phyloP scores from a whole-genome alignment of 768 basidiomycete genomes.

The Kwoniella newhampshirensis region DNA sequence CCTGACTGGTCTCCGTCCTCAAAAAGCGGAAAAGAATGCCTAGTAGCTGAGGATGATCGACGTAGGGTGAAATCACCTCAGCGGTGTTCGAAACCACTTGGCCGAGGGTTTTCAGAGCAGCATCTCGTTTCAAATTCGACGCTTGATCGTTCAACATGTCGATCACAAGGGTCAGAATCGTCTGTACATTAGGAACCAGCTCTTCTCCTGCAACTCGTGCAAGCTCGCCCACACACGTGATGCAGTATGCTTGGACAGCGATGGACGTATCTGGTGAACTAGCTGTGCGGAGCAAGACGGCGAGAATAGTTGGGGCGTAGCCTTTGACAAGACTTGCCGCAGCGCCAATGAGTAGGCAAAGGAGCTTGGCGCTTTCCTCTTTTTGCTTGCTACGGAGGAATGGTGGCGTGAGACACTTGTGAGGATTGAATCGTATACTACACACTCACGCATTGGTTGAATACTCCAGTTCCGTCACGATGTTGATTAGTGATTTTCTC shows the following conservation, averaged over 20 bases:
- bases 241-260: conserved; percentile 83
- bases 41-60: conserved; percentile 89
- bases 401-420: neutral
- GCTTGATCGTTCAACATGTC: conserved; percentile 85
- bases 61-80: conserved; percentile 84
- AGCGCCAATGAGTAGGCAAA: conserved; percentile 84
- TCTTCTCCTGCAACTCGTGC: conserved; percentile 92
- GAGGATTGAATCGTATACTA: too few relatives aligned
- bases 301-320: conserved; percentile 91
- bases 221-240: conserved; percentile 92
- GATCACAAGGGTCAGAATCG: conserved; percentile 88
- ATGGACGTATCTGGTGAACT: conserved; percentile 75
- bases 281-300: conserved; percentile 77
- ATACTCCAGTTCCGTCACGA: conserved; percentile 94
- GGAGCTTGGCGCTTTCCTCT: conserved; percentile 87
- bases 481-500: conserved; percentile 89
- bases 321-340: conserved; percentile 93
- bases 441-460: conserved; percentile 82
- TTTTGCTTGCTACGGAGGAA: conserved; percentile 51
- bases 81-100: conserved; percentile 95
- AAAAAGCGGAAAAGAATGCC: conserved; percentile 79
- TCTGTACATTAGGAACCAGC: conserved; percentile 73
- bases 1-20: conserved; percentile 66
- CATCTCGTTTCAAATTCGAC: conserved; percentile 76
- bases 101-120: conserved; percentile 88